Conservation (phyloP, 768 basidiomycete species). For the Boletus reticulatus region DNA sequence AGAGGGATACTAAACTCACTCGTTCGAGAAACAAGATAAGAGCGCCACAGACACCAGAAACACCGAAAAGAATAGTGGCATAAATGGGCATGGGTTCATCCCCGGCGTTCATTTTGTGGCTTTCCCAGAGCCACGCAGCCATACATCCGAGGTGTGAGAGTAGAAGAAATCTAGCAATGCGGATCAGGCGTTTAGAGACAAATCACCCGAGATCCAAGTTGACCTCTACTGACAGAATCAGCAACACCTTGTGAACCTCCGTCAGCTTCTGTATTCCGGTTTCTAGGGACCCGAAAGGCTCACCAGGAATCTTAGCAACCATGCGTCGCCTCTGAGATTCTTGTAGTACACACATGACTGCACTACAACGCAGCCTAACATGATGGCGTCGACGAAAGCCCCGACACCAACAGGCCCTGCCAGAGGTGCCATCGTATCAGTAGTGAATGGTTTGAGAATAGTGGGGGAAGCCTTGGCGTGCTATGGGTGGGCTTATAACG, state of each 20-base stretch:
- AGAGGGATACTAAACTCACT: conserved; percentile 6
- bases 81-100: conserved; percentile 7
- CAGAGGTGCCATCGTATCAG: conserved; percentile 20
- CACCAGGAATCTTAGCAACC: conserved; percentile 16
- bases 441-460: neutral
- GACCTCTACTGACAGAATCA: conserved; percentile 17
- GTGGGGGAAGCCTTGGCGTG: neutral
- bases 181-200: conserved; percentile 3
- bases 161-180: conserved; percentile 11
- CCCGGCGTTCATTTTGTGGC: neutral
- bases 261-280: neutral
- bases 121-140: conserved; percentile 21
- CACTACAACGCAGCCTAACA: conserved; percentile 25
- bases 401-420: conserved; percentile 25
- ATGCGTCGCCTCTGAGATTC: conserved; percentile 12
- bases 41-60: conserved; percentile 15
- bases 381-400: conserved; percentile 18
- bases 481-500: conserved; percentile 15
- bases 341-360: conserved; percentile 28
- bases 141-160: conserved; percentile 16
- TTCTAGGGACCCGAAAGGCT: neutral
- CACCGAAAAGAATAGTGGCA: conserved; percentile 15
- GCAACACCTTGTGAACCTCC: conserved; percentile 6
- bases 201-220: neutral
- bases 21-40: conserved; percentile 14